phyloP scores from a whole-genome alignment of 768 basidiomycete genomes.

The Auriscalpium orientale region DNA sequence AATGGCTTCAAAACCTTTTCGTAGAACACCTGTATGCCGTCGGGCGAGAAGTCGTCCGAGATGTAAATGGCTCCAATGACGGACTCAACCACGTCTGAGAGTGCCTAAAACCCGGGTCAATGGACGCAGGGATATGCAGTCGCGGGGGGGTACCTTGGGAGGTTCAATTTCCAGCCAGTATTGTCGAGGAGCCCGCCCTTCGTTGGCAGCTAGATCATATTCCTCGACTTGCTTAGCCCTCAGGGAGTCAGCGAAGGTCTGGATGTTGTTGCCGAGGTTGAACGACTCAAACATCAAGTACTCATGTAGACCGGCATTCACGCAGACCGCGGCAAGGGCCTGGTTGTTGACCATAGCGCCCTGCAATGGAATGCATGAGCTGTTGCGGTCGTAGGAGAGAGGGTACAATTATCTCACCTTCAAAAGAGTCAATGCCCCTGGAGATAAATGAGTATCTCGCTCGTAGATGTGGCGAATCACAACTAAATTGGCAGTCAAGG shows the following conservation, averaged over 20 bases:
- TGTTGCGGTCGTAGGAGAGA: neutral
- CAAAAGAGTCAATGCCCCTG: constrained; percentile 71
- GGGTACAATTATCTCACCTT: constrained; percentile 40
- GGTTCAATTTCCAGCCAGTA: constrained; percentile 75
- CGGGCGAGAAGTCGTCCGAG: constrained; percentile 59
- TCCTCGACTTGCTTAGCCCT: constrained; percentile 40
- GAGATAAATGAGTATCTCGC: constrained; percentile 54
- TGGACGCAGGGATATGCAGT: neutral
- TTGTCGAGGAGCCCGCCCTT: constrained; percentile 50
- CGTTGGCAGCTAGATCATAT: constrained; percentile 35
- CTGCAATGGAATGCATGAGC: constrained; percentile 28
- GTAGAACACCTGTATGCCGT: constrained; percentile 59
- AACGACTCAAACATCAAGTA: constrained; percentile 53
- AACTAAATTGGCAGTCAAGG: constrained; percentile 36
- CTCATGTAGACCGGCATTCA: constrained; percentile 57
- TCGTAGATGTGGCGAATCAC: constrained; percentile 64
- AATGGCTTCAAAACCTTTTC: constrained; percentile 66
- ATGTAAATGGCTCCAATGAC: constrained; percentile 74
- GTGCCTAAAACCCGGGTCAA: constrained; percentile 34
- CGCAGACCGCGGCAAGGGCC: constrained; percentile 67
- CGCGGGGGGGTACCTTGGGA: constrained; percentile 52
- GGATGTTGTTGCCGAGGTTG: constrained; percentile 42
- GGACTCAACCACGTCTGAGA: constrained; percentile 78
- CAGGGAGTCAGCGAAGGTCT: constrained; percentile 44
- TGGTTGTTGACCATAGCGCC: constrained; percentile 83